phyloP scores from a whole-genome alignment of 2,329 filamentous ascomycete species.

The Beauveria bassiana region DNA sequence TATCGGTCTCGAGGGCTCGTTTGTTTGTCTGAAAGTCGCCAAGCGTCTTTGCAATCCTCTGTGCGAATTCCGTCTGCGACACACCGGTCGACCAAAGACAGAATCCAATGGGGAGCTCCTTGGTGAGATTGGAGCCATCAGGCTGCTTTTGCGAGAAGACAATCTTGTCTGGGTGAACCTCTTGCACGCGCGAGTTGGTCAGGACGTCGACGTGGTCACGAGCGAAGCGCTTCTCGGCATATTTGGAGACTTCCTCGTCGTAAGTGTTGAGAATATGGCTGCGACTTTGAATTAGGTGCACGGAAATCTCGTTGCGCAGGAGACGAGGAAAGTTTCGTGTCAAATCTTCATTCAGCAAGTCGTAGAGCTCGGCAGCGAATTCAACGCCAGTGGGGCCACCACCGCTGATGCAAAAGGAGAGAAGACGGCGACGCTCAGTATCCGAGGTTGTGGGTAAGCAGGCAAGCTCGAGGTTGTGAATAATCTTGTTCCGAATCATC shows the following conservation, averaged over 20 bases:
- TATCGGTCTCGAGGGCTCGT: conserved; percentile 89
- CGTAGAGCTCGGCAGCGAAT: conserved; percentile 92
- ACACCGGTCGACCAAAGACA: conserved; percentile 98
- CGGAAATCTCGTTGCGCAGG: conserved; percentile 93
- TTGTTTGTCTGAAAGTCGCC: conserved; percentile 72
- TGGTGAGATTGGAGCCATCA: conserved; percentile 67
- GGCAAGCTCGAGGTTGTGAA: conserved; percentile 82
- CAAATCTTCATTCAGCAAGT: conserved; percentile 92
- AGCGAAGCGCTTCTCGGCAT: conserved; percentile 83
- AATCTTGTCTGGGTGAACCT: conserved; percentile 76
- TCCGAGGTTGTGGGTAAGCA: conserved; percentile 90
- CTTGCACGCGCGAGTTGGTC: conserved; percentile 88
- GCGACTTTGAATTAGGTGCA: conserved; percentile 91
- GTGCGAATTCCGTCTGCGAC: conserved; percentile 72
- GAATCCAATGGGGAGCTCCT: conserved; percentile 92
- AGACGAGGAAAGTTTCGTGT: conserved; percentile 76
- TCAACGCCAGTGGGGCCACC: conserved; percentile 96
- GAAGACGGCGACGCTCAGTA: conserved; percentile 73
- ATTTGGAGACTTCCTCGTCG: conserved; percentile 86
- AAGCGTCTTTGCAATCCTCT: conserved; percentile 70
- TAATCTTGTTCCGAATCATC: conserved; percentile 77
- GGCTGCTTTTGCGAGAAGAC: conserved; percentile 77
- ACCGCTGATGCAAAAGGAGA: conserved; percentile 94
- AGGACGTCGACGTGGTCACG: conserved; percentile 88
- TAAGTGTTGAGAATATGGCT: conserved; percentile 97